Evolutionary conservation across 257 asterid species (phyloP).

Genomic region (Prunella vulgaris): DNA sequence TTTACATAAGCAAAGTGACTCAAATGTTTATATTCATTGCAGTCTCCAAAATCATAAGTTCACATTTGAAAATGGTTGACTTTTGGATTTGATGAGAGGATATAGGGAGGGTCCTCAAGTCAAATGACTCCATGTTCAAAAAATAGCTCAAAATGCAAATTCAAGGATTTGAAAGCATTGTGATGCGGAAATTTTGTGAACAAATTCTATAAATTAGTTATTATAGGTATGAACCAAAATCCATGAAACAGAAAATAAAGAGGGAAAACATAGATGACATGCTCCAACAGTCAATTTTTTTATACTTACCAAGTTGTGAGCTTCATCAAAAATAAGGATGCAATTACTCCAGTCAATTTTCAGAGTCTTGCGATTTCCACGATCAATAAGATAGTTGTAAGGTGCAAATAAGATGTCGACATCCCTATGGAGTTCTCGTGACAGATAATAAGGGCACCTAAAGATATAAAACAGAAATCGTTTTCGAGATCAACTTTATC

Average conservation of each 20-base stretch:
- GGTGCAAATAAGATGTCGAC: slow-evolving; percentile 96
- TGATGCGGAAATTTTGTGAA: not conserved
- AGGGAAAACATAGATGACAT: slow-evolving; percentile 14
- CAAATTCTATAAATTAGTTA: not conserved
- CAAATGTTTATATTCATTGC: not conserved
- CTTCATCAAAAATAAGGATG: slow-evolving; percentile 96
- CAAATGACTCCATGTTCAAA: not conserved
- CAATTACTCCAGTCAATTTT: slow-evolving; percentile 68
- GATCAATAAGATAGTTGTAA: slow-evolving; percentile 95
- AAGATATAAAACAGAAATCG: slow-evolving; percentile 23
- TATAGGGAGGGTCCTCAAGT: not conserved
- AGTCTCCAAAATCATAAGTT: slow-evolving; percentile 1
- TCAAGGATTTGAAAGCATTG: slow-evolving; percentile 8
- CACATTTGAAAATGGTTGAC: not conserved
- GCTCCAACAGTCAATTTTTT: slow-evolving; percentile 21
- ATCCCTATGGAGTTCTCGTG: slow-evolving; percentile 83
- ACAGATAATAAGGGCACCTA: slow-evolving; percentile 94
- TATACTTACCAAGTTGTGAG: slow-evolving; percentile 85
- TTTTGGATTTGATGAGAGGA: not conserved
- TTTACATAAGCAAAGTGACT: slow-evolving; percentile 6
- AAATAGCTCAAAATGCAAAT: not conserved
- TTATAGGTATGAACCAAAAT: not conserved
- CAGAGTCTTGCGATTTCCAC: slow-evolving; percentile 61
- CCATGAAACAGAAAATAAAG: slow-evolving; percentile 9
- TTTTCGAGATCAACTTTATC: slow-evolving; percentile 22